Evolutionary conservation across 2,329 filamentous ascomycete genomes (phyloP), one percentile per base, ranked within the genome.

Genomic region (Fusarium floridanum): DNA sequence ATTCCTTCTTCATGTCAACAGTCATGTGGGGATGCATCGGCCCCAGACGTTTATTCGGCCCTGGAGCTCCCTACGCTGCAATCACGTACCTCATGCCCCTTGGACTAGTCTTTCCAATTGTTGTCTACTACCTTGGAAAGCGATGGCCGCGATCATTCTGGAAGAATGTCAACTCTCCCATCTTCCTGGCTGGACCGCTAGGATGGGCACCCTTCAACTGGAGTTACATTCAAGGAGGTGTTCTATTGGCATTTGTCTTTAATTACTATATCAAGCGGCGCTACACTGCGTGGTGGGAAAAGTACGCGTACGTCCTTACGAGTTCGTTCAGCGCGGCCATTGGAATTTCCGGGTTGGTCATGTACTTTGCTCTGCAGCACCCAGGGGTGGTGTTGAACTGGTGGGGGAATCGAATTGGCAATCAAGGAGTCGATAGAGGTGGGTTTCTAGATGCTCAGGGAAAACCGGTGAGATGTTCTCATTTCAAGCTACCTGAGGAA

Each of bases 21-120:
- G 84, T 93, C 39, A 88, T 93, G 73, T 92, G 91, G 91, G 91
- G 91, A 48, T 86, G 90, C 55, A 91, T 94, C 65, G 92, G 92
- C 0, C 92, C 92, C 0, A 82, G 84, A 5, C 88, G 91, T 39
- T 89, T 94, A 76, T 94, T 93, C 16, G 77, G 73, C 0, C 55
- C 41, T 1, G 59, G 70, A 34, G 75, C 64, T 0, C 73, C 74
- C 2, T 81, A 78, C 56, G 70, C 64, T 1, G 41, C 67, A 1
- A 20, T 78, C 37, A 74, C 66, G 1, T 80, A 77, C 56, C 43
- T 50, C 4, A 74, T 80, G 11, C 77, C 75, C 0, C 5, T 77
- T 0, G 78, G 76, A 0, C 11, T 72, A 6, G 2, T 76, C 8
- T 64, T 80, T 3, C 77, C 78, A 3, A 59, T 79, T 10, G 7